Evolutionary conservation across 2,329 filamentous ascomycete genomes (phyloP).

Genomic region (Hansfordia pulvinata): DNA sequence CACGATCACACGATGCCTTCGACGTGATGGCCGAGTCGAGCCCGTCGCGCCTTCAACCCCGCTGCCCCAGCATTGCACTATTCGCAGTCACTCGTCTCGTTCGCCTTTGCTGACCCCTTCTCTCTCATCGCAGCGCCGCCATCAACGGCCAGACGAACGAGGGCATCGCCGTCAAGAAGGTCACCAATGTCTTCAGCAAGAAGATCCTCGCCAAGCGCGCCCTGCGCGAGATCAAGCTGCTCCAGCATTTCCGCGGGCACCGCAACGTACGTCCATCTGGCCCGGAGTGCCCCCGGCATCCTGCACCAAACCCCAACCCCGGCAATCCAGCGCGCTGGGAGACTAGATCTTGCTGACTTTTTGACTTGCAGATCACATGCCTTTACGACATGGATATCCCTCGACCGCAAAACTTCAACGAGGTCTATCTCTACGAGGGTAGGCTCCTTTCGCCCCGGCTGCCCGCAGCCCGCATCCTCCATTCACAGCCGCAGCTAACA

Average conservation of each 20-base stretch:
- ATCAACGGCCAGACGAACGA: constrained; percentile 84
- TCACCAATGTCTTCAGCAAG: constrained; percentile 99
- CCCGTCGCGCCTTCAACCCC: too few species aligned
- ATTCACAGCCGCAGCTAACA: constrained; percentile 6
- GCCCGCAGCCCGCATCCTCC: not conserved
- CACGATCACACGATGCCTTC: too few species aligned
- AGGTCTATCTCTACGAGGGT: constrained; percentile 98
- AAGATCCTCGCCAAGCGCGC: constrained; percentile 98
- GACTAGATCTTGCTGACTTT: constrained; percentile 6
- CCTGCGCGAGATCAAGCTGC: constrained; percentile 92
- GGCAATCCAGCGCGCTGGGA: too few species aligned
- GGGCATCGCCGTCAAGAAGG: constrained; percentile 97
- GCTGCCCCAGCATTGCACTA: too few species aligned
- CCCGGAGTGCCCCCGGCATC: too few species aligned
- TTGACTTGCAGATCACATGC: constrained; percentile 74
- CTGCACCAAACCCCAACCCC: too few species aligned
- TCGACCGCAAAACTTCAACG: constrained; percentile 93
- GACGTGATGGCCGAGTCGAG: too few species aligned
- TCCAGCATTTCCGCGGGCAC: constrained; percentile 92
- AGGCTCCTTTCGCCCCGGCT: constrained; percentile 14
- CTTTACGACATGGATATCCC: constrained; percentile 99
- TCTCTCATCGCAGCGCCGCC: constrained; percentile 53
- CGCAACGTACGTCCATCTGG: constrained; percentile 55
- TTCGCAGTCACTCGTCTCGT: too few species aligned
- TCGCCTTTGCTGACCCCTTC: constrained; percentile 7